phyloP scores from a whole-genome alignment of 2,329 filamentous ascomycete species.

The Onygenales sp. region DNA sequence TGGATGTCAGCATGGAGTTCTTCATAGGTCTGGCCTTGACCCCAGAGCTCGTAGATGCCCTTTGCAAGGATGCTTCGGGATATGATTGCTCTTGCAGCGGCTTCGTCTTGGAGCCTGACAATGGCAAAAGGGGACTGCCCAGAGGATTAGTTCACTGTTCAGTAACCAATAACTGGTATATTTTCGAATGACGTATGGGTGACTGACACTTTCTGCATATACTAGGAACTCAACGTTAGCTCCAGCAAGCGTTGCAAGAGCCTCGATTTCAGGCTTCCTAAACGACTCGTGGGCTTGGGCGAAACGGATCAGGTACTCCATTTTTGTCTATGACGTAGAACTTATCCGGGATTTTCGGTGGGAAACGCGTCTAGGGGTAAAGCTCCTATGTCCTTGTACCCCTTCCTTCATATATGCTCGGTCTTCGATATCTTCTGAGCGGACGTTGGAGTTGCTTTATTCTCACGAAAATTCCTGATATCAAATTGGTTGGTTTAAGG shows the following conservation, averaged over 20 bases:
- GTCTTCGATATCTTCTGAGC: too few species aligned
- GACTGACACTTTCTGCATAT: constrained; percentile 41
- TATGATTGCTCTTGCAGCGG: constrained; percentile 58
- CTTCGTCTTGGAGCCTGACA: constrained; percentile 56
- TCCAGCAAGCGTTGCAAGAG: constrained; percentile 61
- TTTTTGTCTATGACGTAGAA: constrained; percentile 14
- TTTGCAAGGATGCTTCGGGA: constrained; percentile 71
- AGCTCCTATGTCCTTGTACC: neutral
- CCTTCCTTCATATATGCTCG: neutral
- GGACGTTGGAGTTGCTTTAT: neutral
- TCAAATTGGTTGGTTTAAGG: neutral
- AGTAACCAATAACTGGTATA: neutral
- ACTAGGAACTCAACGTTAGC: constrained; percentile 62
- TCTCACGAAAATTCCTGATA: neutral
- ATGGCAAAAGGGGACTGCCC: constrained; percentile 79
- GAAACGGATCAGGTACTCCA: constrained; percentile 82
- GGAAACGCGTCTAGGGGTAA: neutral
- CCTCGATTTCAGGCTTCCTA: constrained; percentile 70
- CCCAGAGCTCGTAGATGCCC: constrained; percentile 86
- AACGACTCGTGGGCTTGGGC: constrained; percentile 89
- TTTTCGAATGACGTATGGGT: too few species aligned
- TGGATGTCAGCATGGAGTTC: constrained; percentile 59
- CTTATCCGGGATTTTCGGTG: too few species aligned
- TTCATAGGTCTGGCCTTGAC: constrained; percentile 55
- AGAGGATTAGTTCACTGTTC: constrained; percentile 4